A percentile compares a stretch with the other conserved stretches of the same genome.
These are phyloP conservation scores for Ogataea paraovalis DNA, from an alignment of 805 yeast genomes.

Conservation along the genomic window DNA sequence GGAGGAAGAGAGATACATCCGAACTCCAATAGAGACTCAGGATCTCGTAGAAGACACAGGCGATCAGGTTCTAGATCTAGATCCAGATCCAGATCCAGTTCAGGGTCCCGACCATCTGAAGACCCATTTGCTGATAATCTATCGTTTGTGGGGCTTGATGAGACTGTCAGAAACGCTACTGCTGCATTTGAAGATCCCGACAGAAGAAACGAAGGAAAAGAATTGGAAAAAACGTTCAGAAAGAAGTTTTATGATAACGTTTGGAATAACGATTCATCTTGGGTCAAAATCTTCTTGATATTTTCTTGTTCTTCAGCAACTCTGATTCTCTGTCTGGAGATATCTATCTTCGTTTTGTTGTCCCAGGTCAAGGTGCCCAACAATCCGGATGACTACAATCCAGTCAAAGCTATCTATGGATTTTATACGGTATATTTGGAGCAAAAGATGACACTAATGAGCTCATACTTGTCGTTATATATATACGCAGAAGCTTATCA, in stretches of 20 bases:
- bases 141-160: neutral
- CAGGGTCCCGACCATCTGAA: neutral
- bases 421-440: neutral
- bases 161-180: neutral
- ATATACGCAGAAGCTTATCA: conserved; percentile 42
- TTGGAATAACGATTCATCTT: conserved; percentile 13
- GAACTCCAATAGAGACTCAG: neutral
- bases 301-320: conserved; percentile 32
- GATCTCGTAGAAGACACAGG: neutral
- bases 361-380: too few species aligned
- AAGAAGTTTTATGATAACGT: conserved; percentile 5
- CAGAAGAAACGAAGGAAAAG: neutral
- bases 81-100: neutral
- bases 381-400: neutral
- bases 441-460: conserved; percentile 7
- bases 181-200: neutral
- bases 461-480: conserved; percentile 39
- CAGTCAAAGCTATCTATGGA: neutral
- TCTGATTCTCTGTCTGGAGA: conserved; percentile 33
- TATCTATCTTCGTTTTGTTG: neutral
- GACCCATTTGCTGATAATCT: neutral
- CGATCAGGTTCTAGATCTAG: neutral
- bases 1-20: too few species aligned
- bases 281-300: conserved; percentile 23
- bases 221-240: conserved; percentile 1